Percentiles rank a stretch among this genome's conserved stretches.
Evolutionary conservation across 768 basidiomycete genomes (phyloP).

Genomic region (Amanita thiersii): DNA sequence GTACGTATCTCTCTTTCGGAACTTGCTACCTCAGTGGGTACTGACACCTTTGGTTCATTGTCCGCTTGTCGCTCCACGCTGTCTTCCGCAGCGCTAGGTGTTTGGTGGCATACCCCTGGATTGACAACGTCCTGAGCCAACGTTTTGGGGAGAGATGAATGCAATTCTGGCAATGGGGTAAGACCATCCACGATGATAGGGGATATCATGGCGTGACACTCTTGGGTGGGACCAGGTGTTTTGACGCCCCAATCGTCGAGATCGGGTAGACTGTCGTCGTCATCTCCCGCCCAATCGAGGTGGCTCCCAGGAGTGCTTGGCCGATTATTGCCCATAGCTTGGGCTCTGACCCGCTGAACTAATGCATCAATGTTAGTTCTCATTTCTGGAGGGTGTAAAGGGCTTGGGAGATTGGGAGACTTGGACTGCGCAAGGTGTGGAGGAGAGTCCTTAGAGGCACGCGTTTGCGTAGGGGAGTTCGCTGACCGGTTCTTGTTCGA

Average conservation of each 20-base stretch:
- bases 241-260: constrained; percentile 81
- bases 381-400: constrained; percentile 34
- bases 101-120: too few species aligned
- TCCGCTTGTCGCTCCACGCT: too few species aligned
- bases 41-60: too few species aligned
- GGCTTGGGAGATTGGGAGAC: too few species aligned
- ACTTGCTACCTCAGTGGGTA: too few species aligned
- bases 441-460: constrained; percentile 46
- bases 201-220: constrained; percentile 43
- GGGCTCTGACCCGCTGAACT: constrained; percentile 68
- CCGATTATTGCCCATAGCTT: constrained; percentile 60
- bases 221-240: constrained; percentile 23
- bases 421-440: constrained; percentile 49
- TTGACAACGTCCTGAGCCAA: too few species aligned
- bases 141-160: neutral
- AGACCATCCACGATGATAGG: constrained; percentile 62
- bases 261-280: constrained; percentile 76
- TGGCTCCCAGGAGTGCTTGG: constrained; percentile 70
- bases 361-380: constrained; percentile 66
- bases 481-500: constrained; percentile 14
- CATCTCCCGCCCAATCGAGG: constrained; percentile 86
- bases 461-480: constrained; percentile 18
- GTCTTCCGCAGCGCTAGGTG: too few species aligned
- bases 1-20: too few species aligned
- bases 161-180: constrained; percentile 40